These are phyloP conservation scores for Plasmodium coatneyi DNA, from an alignment of 169 alveolate genomes.

Conservation along the genomic window DNA sequence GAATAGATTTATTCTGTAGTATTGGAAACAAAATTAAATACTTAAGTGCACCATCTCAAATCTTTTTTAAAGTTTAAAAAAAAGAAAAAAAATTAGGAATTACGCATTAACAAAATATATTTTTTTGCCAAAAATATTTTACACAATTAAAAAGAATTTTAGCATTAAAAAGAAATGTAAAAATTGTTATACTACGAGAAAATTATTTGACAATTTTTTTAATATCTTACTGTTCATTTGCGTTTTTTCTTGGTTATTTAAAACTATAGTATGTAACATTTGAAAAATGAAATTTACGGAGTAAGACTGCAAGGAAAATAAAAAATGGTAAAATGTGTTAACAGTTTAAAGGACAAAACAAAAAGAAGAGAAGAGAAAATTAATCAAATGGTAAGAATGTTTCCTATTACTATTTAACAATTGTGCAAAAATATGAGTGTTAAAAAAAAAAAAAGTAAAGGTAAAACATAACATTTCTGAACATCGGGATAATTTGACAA, in stretches of 20 bases:
- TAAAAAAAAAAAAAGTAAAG: background rate
- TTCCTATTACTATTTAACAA: conserved; percentile 4
- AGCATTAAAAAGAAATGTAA: background rate
- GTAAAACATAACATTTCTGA: background rate
- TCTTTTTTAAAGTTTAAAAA: conserved; percentile 10
- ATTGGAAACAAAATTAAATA: background rate
- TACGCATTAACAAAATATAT: conserved; percentile 8
- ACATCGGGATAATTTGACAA: background rate
- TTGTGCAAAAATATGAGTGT: background rate
- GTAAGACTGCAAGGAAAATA: background rate
- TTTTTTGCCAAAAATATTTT: conserved; percentile 8
- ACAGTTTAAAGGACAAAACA: background rate
- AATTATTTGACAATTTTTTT: background rate
- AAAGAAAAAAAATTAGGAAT: background rate
- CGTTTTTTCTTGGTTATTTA: conserved; percentile 1
- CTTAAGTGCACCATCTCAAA: conserved; percentile 17
- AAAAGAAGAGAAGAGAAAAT: background rate
- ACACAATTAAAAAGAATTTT: background rate
- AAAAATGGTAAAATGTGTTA: conserved; percentile 23
- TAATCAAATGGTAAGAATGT: background rate
- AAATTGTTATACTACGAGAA: background rate
- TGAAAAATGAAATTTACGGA: background rate
- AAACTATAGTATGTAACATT: conserved; percentile 1
- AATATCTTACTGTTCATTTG: background rate
- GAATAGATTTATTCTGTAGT: conserved; percentile 50